Percentiles rank a stretch among this genome's conserved stretches.
Evolutionary conservation across 2,329 filamentous ascomycete genomes (phyloP).

Genomic region (Diaporthe humulicola): DNA sequence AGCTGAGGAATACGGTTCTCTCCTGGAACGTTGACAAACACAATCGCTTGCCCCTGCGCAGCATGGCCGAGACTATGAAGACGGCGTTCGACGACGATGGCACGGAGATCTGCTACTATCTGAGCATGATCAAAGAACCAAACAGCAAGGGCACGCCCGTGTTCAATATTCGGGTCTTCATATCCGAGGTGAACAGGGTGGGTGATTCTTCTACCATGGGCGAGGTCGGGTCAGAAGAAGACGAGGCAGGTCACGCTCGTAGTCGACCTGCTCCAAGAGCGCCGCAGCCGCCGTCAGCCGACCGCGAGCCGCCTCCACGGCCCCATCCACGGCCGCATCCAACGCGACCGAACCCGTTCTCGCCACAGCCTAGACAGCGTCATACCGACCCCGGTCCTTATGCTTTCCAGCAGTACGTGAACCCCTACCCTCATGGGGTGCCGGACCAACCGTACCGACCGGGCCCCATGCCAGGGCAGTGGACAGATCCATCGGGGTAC

Average conservation of each 20-base stretch:
- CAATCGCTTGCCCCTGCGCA: slow-evolving; percentile 18
- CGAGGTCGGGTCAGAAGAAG: slow-evolving; percentile 2
- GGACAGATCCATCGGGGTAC: neutral
- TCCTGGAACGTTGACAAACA: slow-evolving; percentile 31
- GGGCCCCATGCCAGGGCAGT: neutral
- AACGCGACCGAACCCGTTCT: neutral
- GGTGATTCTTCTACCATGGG: slow-evolving; percentile 15
- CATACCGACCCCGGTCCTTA: neutral
- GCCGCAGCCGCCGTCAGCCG: slow-evolving; percentile 2
- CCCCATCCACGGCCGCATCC: neutral
- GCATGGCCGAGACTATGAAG: slow-evolving; percentile 33
- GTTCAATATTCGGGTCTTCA: slow-evolving; percentile 36
- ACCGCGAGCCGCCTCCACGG: neutral
- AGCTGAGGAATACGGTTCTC: slow-evolving; percentile 20
- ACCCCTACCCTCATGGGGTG: neutral
- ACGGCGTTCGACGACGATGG: slow-evolving; percentile 31
- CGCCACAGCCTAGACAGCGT: neutral
- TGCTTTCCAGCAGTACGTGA: neutral
- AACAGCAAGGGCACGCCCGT: slow-evolving; percentile 30
- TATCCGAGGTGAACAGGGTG: slow-evolving; percentile 43
- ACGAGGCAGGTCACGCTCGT: neutral
- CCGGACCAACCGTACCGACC: neutral
- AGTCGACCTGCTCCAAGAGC: neutral
- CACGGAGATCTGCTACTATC: slow-evolving; percentile 18
- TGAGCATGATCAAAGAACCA: slow-evolving; percentile 19